Evolutionary conservation across 306 rosid species (phyloP).

Genomic region (Vigna angularis): DNA sequence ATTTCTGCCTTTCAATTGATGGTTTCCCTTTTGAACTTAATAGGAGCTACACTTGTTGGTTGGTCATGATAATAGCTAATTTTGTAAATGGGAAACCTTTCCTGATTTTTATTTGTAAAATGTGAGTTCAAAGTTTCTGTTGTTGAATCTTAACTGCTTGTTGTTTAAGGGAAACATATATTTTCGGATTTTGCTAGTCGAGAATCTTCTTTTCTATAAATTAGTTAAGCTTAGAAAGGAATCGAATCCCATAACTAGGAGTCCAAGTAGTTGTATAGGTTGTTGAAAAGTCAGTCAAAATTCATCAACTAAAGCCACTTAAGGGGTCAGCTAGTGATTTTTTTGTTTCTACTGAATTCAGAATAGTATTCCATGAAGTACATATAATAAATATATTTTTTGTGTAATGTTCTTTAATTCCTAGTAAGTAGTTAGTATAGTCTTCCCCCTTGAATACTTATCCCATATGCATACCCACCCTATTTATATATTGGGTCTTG

Average conservation of each 20-base stretch:
- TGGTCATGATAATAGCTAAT: background rate
- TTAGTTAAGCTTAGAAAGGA: background rate
- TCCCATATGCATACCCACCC: background rate
- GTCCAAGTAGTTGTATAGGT: background rate
- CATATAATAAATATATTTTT: background rate
- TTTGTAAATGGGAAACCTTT: constrained; percentile 25
- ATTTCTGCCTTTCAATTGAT: background rate
- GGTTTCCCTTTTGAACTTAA: background rate
- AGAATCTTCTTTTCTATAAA: background rate
- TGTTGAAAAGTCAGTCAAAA: background rate
- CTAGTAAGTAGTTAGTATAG: background rate
- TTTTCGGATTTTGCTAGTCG: background rate
- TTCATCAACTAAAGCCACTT: constrained; percentile 5
- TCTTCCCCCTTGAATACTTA: background rate
- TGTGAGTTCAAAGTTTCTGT: background rate
- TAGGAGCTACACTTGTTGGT: constrained; percentile 20
- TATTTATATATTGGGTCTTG: constrained; percentile 16
- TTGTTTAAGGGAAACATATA: constrained; percentile 1
- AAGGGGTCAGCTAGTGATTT: background rate
- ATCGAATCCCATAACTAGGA: background rate
- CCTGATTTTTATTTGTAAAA: background rate
- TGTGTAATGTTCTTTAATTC: background rate
- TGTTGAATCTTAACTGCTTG: constrained; percentile 16
- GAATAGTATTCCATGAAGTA: background rate
- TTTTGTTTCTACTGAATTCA: background rate